These are phyloP conservation scores for Tulasnella sp. DNA, from an alignment of 768 basidiomycete genomes.

Conservation along the genomic window DNA sequence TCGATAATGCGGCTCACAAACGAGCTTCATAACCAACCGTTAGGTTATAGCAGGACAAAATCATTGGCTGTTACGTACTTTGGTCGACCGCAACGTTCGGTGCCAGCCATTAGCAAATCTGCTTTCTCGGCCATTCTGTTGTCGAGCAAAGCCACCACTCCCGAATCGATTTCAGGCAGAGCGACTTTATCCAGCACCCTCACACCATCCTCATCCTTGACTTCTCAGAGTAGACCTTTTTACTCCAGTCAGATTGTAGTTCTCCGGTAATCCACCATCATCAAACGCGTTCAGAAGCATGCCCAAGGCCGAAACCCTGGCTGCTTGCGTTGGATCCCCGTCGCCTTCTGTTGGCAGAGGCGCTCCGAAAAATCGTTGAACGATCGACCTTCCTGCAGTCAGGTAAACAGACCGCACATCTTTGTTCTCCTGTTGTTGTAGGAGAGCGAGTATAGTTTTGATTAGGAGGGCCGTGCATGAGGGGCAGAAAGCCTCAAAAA, in stretches of 20 bases:
- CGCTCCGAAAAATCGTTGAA: background rate
- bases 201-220: constrained; percentile 32
- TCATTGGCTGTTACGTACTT: background rate
- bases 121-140: constrained; percentile 53
- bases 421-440: constrained; percentile 35
- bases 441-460: constrained; percentile 39
- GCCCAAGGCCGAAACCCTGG: background rate
- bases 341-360: background rate
- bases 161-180: constrained; percentile 42
- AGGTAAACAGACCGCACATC: background rate
- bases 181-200: constrained; percentile 37
- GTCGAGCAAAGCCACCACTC: constrained; percentile 54
- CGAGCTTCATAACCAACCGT: background rate
- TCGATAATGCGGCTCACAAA: background rate
- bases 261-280: background rate
- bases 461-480: constrained; percentile 54
- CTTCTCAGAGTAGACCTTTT: constrained; percentile 37
- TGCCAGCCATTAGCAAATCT: constrained; percentile 52
- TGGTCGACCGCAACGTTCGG: constrained; percentile 43
- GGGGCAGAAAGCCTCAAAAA: constrained; percentile 43
- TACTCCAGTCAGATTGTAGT: constrained; percentile 32
- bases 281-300: background rate
- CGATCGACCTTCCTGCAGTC: background rate
- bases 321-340: background rate
- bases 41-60: background rate